These are phyloP conservation scores for Porpolomopsis calyptriformis DNA, from an alignment of 768 basidiomycete species.

Conservation along the genomic window DNA sequence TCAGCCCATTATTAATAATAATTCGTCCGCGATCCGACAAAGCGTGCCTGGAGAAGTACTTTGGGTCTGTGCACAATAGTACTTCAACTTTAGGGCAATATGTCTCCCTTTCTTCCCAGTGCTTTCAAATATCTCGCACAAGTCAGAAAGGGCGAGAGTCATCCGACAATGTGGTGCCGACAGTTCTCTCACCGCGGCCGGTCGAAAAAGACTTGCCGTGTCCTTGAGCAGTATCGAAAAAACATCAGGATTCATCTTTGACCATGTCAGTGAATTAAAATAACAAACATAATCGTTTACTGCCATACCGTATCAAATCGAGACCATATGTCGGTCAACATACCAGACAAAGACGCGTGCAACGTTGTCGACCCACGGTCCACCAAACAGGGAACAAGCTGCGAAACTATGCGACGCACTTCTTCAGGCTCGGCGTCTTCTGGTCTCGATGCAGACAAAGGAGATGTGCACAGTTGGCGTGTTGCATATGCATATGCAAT, in stretches of 20 bases:
- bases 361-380: slow-evolving; percentile 49
- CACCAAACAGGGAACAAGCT: slow-evolving; percentile 53
- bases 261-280: slow-evolving; percentile 17
- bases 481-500: slow-evolving; percentile 59
- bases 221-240: slow-evolving; percentile 51
- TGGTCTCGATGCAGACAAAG: slow-evolving; percentile 34
- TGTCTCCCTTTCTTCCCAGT: slow-evolving; percentile 20
- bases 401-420: slow-evolving; percentile 37
- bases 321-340: slow-evolving; percentile 58
- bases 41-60: slow-evolving; percentile 37
- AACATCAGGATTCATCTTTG: slow-evolving; percentile 27
- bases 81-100: slow-evolving; percentile 50
- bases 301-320: slow-evolving; percentile 46
- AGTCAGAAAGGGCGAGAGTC: slow-evolving; percentile 47
- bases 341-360: slow-evolving; percentile 38
- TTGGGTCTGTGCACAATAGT: slow-evolving; percentile 56
- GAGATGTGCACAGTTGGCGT: slow-evolving; percentile 50
- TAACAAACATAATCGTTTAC: background rate
- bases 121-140: slow-evolving; percentile 31
- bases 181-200: slow-evolving; percentile 27
- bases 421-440: slow-evolving; percentile 36
- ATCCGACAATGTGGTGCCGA: slow-evolving; percentile 25
- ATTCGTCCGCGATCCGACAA: slow-evolving; percentile 32
- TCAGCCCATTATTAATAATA: too few relatives aligned
- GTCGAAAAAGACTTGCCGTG: slow-evolving; percentile 39